phyloP scores from a whole-genome alignment of 78 protist species.

The Diacronema lutheri region DNA sequence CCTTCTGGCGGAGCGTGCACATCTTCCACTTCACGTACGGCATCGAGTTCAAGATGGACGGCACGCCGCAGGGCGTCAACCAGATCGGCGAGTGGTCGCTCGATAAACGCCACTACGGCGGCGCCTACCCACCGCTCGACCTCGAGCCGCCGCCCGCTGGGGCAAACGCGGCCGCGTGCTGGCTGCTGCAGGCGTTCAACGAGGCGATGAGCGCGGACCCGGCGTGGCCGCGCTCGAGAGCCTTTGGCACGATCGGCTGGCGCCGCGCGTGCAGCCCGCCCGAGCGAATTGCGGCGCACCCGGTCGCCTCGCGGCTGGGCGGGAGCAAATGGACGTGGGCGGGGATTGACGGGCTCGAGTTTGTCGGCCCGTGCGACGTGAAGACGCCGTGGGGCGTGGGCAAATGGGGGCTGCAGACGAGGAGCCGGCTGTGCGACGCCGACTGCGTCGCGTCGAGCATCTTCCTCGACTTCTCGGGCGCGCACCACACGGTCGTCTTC shows the following conservation, averaged over 20 bases:
- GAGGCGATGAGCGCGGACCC: neutral
- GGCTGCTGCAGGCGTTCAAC: neutral
- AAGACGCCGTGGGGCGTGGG: slow-evolving; percentile 16
- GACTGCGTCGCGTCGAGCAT: neutral
- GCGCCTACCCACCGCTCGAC: neutral
- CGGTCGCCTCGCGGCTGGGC: neutral
- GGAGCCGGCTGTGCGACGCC: neutral
- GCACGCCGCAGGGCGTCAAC: neutral
- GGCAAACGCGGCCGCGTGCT: neutral
- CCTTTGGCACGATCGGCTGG: slow-evolving; percentile 16
- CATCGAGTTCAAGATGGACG: neutral
- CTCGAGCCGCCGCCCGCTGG: slow-evolving; percentile 13
- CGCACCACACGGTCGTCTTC: neutral
- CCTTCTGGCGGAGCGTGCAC: neutral
- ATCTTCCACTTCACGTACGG: slow-evolving; percentile 21
- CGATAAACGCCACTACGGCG: slow-evolving; percentile 15
- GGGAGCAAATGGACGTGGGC: slow-evolving; percentile 1
- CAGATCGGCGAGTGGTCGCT: slow-evolving; percentile 19
- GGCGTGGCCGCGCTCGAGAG: neutral
- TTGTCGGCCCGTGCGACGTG: neutral
- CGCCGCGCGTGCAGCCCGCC: neutral
- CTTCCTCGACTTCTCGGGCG: slow-evolving; percentile 8
- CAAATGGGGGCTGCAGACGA: neutral
- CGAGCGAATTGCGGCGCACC: neutral
- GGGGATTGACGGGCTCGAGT: neutral